Conservation (phyloP, 1,284 basidiomycete genomes). For the Melampsora larici-populina region DNA sequence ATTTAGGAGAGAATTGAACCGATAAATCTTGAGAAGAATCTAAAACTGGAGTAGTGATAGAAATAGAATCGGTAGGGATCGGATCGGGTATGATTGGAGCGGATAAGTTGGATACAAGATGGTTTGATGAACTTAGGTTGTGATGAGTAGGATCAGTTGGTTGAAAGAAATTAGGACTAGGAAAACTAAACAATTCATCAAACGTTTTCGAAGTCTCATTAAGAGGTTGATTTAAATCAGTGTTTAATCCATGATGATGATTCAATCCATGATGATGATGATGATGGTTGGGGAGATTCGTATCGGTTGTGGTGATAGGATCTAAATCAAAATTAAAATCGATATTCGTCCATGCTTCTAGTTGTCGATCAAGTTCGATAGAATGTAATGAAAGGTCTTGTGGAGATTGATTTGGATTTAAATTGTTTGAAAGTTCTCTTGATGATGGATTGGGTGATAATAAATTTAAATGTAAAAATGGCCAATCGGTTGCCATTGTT, state of each 20-base stretch:
- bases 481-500: conserved; percentile 36
- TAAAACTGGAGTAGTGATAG: neutral
- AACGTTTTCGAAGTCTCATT: neutral
- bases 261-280: neutral
- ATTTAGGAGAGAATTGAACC: neutral
- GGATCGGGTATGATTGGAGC: neutral
- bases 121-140: neutral
- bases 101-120: neutral
- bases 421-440: neutral
- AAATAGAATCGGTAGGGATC: neutral
- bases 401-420: neutral
- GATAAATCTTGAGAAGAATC: neutral
- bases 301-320: neutral
- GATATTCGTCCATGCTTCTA: conserved; percentile 42
- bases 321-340: conserved; percentile 29
- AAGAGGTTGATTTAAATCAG: neutral
- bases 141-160: neutral
- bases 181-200: conserved; percentile 3
- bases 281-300: neutral
- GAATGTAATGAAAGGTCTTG: conserved; percentile 37
- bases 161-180: neutral
- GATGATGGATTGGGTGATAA: neutral
- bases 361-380: conserved; percentile 14
- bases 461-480: conserved; percentile 37
- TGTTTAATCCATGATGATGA: neutral